phyloP scores from a whole-genome alignment of 352 stramenopile species.

The Globisporangium abappressorium region DNA sequence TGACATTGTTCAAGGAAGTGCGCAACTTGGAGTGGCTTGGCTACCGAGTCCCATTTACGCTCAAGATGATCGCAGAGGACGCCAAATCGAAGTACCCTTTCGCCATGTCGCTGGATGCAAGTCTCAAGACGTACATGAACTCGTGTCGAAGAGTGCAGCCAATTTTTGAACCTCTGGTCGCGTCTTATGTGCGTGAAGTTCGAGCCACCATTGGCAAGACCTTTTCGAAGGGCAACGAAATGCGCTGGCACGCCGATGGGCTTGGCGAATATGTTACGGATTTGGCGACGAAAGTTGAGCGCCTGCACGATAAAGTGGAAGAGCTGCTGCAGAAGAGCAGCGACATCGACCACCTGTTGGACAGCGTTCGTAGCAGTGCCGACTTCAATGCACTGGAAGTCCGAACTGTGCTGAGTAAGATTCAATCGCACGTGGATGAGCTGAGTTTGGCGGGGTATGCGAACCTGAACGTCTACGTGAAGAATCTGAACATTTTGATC shows the following conservation, averaged over 20 bases:
- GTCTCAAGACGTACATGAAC: conserved; percentile 92
- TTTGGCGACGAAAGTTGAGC: conserved; percentile 91
- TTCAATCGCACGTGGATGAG: conserved; percentile 93
- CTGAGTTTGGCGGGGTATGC: conserved; percentile 94
- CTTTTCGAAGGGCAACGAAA: conserved; percentile 86
- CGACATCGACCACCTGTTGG: conserved; percentile 91
- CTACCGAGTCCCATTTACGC: conserved; percentile 95
- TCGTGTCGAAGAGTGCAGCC: conserved; percentile 77
- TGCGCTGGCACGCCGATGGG: conserved; percentile 86
- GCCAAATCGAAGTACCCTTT: conserved; percentile 96
- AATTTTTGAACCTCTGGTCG: conserved; percentile 77
- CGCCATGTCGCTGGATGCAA: conserved; percentile 96
- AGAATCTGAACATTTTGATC: conserved; percentile 89
- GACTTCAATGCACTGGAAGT: conserved; percentile 54
- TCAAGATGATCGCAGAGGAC: conserved; percentile 96
- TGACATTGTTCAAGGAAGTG: conserved; percentile 98
- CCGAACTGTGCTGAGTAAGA: conserved; percentile 68
- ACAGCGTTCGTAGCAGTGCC: conserved; percentile 54
- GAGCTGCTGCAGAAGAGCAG: conserved; percentile 92
- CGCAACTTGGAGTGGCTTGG: conserved; percentile 98
- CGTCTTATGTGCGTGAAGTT: conserved; percentile 77
- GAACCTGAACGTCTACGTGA: conserved; percentile 91
- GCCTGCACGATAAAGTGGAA: conserved; percentile 98
- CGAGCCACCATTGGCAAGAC: conserved; percentile 86
- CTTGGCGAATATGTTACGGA: conserved; percentile 86